phyloP scores from a whole-genome alignment of 257 asterid species.

The Cinchona pubescens region DNA sequence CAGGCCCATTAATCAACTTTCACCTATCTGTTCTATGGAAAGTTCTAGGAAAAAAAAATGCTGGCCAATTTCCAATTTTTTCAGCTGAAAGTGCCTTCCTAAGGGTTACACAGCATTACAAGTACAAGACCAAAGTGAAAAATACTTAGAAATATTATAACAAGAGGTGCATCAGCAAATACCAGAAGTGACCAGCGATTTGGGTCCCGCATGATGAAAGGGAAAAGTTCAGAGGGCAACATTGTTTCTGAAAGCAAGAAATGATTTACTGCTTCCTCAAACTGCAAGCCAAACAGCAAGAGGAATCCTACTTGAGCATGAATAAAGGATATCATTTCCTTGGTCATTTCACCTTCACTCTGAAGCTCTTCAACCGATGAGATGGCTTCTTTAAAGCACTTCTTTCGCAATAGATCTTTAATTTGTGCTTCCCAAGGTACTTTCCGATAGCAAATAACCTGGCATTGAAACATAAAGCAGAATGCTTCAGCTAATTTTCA shows the following conservation, averaged over 20 bases:
- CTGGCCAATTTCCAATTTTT: background rate
- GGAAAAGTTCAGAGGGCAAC: slow-evolving; percentile 98
- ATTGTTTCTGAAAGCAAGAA: slow-evolving; percentile 84
- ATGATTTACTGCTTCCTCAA: slow-evolving; percentile 92
- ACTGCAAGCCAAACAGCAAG: slow-evolving; percentile 84
- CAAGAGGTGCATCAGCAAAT: slow-evolving; percentile 20
- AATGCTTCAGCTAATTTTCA: background rate
- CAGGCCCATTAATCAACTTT: background rate
- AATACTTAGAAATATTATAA: slow-evolving; percentile 1
- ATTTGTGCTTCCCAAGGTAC: slow-evolving; percentile 88
- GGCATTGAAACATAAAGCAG: slow-evolving; percentile 31
- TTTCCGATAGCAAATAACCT: slow-evolving; percentile 78
- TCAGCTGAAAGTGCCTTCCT: background rate
- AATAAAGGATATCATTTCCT: slow-evolving; percentile 69
- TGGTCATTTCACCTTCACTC: slow-evolving; percentile 78
- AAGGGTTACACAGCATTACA: background rate
- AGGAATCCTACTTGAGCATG: slow-evolving; percentile 97
- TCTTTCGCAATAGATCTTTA: slow-evolving; percentile 76
- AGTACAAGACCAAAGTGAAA: background rate
- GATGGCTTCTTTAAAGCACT: slow-evolving; percentile 71
- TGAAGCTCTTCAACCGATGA: slow-evolving; percentile 83
- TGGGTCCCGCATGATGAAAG: slow-evolving; percentile 92
- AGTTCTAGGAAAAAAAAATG: background rate
- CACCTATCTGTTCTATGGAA: background rate
- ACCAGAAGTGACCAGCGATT: slow-evolving; percentile 97